Conservation (phyloP, 2,329 filamentous ascomycete genomes). For the Whalleya microplaca region DNA sequence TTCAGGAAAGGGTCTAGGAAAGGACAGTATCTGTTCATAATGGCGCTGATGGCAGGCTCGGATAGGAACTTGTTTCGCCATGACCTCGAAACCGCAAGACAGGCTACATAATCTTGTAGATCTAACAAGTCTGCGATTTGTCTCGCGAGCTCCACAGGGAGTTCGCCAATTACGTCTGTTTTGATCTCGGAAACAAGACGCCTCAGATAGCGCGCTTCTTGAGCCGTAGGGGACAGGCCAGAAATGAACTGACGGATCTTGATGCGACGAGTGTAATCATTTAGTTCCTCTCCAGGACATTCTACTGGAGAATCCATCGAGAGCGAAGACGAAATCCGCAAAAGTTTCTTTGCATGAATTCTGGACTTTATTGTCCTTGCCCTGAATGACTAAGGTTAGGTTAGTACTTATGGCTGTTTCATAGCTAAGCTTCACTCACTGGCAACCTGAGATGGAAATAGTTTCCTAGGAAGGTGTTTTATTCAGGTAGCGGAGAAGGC, state of each 20-base stretch:
- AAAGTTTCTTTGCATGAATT: too few species aligned
- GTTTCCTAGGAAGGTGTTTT: too few species aligned
- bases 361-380: too few species aligned
- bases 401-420: too few species aligned
- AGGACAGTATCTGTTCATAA: constrained; percentile 19
- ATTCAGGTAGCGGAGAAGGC: too few species aligned
- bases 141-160: constrained; percentile 30
- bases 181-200: constrained; percentile 16
- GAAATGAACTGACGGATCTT: constrained; percentile 21
- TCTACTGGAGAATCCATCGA: constrained; percentile 7
- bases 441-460: too few species aligned
- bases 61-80: constrained; percentile 33
- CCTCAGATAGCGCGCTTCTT: constrained; percentile 28
- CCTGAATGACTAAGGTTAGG: too few species aligned
- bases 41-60: constrained; percentile 10
- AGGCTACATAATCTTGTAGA: constrained; percentile 19
- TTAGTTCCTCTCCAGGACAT: background rate
- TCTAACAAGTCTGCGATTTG: constrained; percentile 21
- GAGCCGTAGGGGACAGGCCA: constrained; percentile 6
- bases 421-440: too few species aligned
- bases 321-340: background rate
- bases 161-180: constrained; percentile 24
- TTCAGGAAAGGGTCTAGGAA: constrained; percentile 26
- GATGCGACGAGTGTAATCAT: constrained; percentile 2
- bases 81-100: constrained; percentile 28